Evolutionary conservation across 805 yeast species (phyloP).

Genomic region (Zygosaccharomyces rouxii): DNA sequence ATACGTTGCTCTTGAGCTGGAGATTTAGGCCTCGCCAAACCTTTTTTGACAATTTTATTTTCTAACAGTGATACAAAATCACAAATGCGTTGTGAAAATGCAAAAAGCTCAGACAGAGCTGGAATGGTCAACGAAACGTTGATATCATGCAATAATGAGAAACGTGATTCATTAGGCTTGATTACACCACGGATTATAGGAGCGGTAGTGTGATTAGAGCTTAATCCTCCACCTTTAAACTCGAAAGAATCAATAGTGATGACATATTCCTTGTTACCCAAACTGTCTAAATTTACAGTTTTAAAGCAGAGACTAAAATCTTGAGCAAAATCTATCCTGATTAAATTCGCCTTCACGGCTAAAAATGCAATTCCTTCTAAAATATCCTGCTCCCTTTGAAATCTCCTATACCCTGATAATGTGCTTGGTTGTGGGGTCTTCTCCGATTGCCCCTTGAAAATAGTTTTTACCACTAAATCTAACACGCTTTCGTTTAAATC

Average conservation of each 20-base stretch:
- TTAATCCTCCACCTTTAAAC: slow-evolving; percentile 6
- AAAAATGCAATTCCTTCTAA: slow-evolving; percentile 13
- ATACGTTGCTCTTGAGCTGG: slow-evolving; percentile 1
- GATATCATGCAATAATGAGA: slow-evolving; percentile 4
- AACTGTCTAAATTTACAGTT: slow-evolving; percentile 5
- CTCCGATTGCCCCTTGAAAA: not conserved
- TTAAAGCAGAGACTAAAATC: slow-evolving; percentile 1
- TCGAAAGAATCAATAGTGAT: slow-evolving; percentile 5
- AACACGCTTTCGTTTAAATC: slow-evolving; percentile 12
- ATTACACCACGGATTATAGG: slow-evolving; percentile 10
- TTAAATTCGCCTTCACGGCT: slow-evolving; percentile 9
- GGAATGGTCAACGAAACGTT: slow-evolving; percentile 1
- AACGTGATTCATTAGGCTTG: slow-evolving; percentile 1
- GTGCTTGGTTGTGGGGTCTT: slow-evolving; percentile 8
- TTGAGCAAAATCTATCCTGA: slow-evolving; percentile 6
- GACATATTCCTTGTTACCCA: slow-evolving; percentile 7
- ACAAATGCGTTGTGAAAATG: slow-evolving; percentile 4
- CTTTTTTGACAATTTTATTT: not conserved
- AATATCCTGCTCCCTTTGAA: slow-evolving; percentile 23
- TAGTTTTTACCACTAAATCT: slow-evolving; percentile 4
- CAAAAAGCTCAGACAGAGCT: slow-evolving; percentile 1
- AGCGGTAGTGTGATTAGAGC: not conserved
- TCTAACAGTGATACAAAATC: slow-evolving; percentile 1
- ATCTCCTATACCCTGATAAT: slow-evolving; percentile 20
- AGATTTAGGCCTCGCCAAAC: not conserved